Evolutionary conservation across 208 protist genomes (phyloP), one percentile per base, ranked within the genome.

Genomic region (Acanthamoeba rhysodes): DNA sequence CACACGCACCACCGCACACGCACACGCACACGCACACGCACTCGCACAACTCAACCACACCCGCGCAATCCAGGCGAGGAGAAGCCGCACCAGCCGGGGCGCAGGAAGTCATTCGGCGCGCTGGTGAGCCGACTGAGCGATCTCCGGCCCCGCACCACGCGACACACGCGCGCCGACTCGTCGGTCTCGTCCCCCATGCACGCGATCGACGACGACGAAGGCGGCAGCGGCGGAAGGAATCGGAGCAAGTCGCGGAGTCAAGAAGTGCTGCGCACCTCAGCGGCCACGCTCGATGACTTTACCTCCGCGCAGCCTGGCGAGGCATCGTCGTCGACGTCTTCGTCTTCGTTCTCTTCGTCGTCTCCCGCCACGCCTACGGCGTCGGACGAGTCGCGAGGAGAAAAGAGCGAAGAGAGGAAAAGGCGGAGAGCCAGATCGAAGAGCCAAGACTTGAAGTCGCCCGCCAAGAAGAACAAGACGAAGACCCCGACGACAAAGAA

Each of bases 81-180:
- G 55, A 22, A 62, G 20, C 10, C 55, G 4, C 20, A 12, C 16
- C 20, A 12, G 66, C 8, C 8, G 27, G 20, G 27, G 66, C 20
- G 66, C 20, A 20, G 66, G 27, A 72, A 72, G 66, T 72, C 66
- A 3, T 72, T 72, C 27, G 66, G 66, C 20, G 66, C 66, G 66
- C 66, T 72, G 66, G 66, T 72, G 27, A 72, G 66, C 29, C 66
- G 66, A 20, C 66, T 72, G 22, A 72, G 66, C 66, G 66, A 72
- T 24, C 66, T 72, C 20, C 66, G 66, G 22, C 66, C 66, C 20
- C 66, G 27, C 37, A 41, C 37, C 37, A 41, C 37, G 66, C 66
- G 66, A 1, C 20, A 12, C 20, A 27, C 14, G 66, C 20, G 66
- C 66, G 22, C 14, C 12, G 66, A 24, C 6, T 9, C 66, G 20